Conservation (phyloP, 495 filamentous ascomycete genomes). For the Daldinia decipiens region DNA sequence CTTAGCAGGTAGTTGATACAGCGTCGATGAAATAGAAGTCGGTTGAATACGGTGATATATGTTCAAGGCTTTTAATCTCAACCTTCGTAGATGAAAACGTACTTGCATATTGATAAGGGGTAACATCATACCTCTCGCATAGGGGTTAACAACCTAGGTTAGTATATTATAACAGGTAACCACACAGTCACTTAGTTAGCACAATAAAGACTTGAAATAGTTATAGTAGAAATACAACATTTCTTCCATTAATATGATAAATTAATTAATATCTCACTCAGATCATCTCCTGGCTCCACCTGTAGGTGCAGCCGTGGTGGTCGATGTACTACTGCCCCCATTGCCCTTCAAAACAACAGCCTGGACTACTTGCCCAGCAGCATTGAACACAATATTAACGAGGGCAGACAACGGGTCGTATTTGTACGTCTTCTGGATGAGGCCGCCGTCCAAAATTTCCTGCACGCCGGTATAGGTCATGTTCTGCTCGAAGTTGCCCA, state of each 20-base stretch:
- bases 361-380: slow-evolving; percentile 65
- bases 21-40: no score
- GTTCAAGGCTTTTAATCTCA: no score
- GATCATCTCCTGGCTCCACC: background rate
- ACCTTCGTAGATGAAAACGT: no score
- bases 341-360: slow-evolving; percentile 56
- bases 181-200: no score
- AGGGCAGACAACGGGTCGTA: slow-evolving; percentile 64
- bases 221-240: no score
- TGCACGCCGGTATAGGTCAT: slow-evolving; percentile 64
- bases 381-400: slow-evolving; percentile 67
- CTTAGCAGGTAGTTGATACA: no score
- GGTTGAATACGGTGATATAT: no score
- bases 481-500: slow-evolving; percentile 64
- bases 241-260: background rate
- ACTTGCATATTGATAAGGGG: no score
- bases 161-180: no score
- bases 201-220: no score
- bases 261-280: background rate
- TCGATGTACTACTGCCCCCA: slow-evolving; percentile 24
- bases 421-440: slow-evolving; percentile 63
- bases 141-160: no score
- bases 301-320: slow-evolving; percentile 4
- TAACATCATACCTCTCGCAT: no score
- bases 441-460: slow-evolving; percentile 57